Evolutionary conservation across 1,139 yeast genomes (phyloP), one percentile per base, ranked within the genome.

Genomic region (Diutina rugosa): DNA sequence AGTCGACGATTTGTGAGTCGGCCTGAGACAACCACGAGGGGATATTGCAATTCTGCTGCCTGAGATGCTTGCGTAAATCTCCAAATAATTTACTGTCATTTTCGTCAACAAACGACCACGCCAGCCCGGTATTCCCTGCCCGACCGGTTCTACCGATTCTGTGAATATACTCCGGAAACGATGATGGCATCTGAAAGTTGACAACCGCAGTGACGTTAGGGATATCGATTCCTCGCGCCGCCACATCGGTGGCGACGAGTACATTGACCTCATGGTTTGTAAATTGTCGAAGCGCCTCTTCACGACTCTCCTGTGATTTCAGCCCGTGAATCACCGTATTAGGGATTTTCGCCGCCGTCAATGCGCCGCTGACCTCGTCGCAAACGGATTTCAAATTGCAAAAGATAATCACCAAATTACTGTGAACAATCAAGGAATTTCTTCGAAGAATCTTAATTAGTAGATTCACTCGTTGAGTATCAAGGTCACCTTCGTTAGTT

Each of bases 131-230:
- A 56, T 81, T 81, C 0, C 97, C 98, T 0, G 97, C 97, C 66
- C 99, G 80, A 44, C 98, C 99, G 0, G 99, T 93, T 69, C 99
- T 83, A 56, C 99, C 99, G 57, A 93, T 87, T 65, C 98, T 78
- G 69, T 93, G 99, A 38, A 93, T 82, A 64, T 90, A 93, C 60
- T 87, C 91, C 60, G 90, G 97, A 26, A 61, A 80, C 52, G 77
- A 76, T 58, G 77, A 79, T 14, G 90, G 73, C 95, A 91, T 87
- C 64, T 91, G 96, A 65, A 79, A 90, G 68, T 93, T 93, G 16
- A 91, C 70, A 7, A 93, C 98, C 52, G 91, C 69, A 0, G 95
- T 81, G 9, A 93, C 96, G 63, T 88, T 80, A 0, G 93, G 87
- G 4, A 62, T 74, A 56, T 82, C 83, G 18, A 61, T 46, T 3